Conservation (phyloP, 768 basidiomycete species). For the Nevesoporus exiguus region DNA sequence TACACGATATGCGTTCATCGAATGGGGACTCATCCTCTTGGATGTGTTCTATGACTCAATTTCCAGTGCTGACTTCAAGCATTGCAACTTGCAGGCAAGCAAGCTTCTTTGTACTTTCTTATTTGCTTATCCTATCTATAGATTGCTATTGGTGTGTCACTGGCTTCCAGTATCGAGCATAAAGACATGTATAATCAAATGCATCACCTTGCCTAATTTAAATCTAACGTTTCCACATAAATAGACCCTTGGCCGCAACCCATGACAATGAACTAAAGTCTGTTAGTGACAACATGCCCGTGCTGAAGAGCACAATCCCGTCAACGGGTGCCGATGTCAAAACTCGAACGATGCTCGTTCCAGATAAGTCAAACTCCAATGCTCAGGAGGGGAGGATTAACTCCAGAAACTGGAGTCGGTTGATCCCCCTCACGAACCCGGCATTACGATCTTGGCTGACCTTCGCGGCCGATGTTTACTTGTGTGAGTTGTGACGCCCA, state of each 20-base stretch:
- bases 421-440: not conserved
- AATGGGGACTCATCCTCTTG: constrained; percentile 78
- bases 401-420: not conserved
- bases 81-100: constrained; percentile 51
- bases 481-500: constrained; percentile 41
- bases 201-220: constrained; percentile 35
- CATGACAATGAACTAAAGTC: constrained; percentile 7
- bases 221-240: constrained; percentile 21
- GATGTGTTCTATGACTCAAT: constrained; percentile 74
- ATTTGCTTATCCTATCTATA: not conserved
- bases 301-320: not conserved
- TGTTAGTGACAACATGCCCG: not conserved
- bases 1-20: constrained; percentile 80
- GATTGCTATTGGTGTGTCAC: constrained; percentile 29
- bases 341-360: not conserved
- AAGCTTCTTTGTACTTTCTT: not conserved
- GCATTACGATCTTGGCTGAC: constrained; percentile 20
- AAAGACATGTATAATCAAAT: constrained; percentile 45
- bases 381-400: not conserved
- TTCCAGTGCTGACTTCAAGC: constrained; percentile 55
- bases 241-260: constrained; percentile 18
- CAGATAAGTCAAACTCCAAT: not conserved
- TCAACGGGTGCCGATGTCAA: not conserved
- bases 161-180: constrained; percentile 20
- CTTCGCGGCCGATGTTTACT: constrained; percentile 48